Evolutionary conservation across 257 asterid genomes (phyloP), one percentile per base, ranked within the genome.

Genomic region (Solanum gandarillasii): DNA sequence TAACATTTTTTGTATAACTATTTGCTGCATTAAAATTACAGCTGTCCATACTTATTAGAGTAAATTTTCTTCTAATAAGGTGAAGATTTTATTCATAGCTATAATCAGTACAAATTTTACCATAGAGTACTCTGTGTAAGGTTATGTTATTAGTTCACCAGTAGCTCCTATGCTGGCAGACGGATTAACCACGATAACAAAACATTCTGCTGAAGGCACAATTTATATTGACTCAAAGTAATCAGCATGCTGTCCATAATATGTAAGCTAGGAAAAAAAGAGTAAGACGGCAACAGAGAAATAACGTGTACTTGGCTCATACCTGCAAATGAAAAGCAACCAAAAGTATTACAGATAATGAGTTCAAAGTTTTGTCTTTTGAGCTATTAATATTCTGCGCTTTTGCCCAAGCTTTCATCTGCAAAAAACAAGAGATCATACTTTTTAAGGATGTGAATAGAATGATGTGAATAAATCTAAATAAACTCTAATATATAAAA

Each of bases 291-390:
- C 39, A 81, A 81, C 68, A 27, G n/a, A 81, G 27, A 81, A 46
- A 46, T 5, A 25, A 78, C 8, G 1, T 8, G 27, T 46, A 29
- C 85, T 43, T 18, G 12, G 70, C 21, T 48, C 76, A 88, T 93
- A 95, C 99, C 98, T 97, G 98, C 91, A 95, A 91, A 93, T 97
- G 99, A 89, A 97, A 97, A 88, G 98, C 98, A 68, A 92, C 98
- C 94, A 97, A 90, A 55, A 93, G 94, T 84, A 95, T 92, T 85
- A 97, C 90, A 84, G 99, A 97, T 85, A 97, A 93, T 88, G 98
- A 97, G 89, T 97, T 97, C 92, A 95, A 90, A 52, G 99, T 97
- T 88, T 91, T 93, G 90, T 94, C 96, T 90, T 91, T 97, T 79
- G 98, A 95, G 90, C 98, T 93, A 90, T 97, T 95, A 89, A 97